A percentile compares a stretch with the other conserved stretches of the same genome.
These are phyloP conservation scores for Panicum hallii DNA, from an alignment of 202 grass and related monocot genomes.

Conservation along the genomic window DNA sequence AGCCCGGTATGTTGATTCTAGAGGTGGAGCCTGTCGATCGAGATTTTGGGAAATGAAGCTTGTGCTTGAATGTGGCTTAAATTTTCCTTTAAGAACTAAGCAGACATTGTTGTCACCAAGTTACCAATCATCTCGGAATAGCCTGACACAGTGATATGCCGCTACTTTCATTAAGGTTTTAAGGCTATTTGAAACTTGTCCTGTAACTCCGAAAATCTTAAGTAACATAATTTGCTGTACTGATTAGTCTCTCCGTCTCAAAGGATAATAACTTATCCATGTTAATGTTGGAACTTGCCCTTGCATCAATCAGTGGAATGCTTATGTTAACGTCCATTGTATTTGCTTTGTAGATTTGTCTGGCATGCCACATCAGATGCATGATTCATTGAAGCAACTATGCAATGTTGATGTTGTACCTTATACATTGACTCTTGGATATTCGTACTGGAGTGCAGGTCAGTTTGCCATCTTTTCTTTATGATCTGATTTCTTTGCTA, in stretches of 20 bases:
- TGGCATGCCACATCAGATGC: constrained; percentile 63
- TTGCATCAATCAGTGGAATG: constrained; percentile 16
- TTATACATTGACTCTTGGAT: constrained; percentile 81
- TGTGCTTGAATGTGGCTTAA: background rate
- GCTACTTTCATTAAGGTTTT: constrained; percentile 1
- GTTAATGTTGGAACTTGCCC: constrained; percentile 1
- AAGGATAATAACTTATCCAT: background rate
- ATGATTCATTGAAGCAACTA: constrained; percentile 76
- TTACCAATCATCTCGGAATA: background rate
- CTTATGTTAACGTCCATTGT: constrained; percentile 6
- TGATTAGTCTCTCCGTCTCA: constrained; percentile 20
- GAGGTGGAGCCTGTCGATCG: constrained; percentile 7
- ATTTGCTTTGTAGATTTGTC: constrained; percentile 73
- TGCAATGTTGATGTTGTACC: constrained; percentile 79
- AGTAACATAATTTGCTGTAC: constrained; percentile 14
- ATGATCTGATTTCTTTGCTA: background rate
- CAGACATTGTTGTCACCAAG: background rate
- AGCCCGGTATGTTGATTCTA: constrained; percentile 53
- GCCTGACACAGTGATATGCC: too few relatives aligned
- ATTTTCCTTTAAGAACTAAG: constrained; percentile 3
- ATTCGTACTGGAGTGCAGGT: constrained; percentile 95
- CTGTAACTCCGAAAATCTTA: background rate
- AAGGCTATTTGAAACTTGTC: background rate
- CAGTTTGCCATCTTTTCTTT: constrained; percentile 49
- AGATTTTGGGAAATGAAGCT: background rate